Base-by-base conservation (phyloP, 768 basidiomycete genomes). In the Boletus tomentosulus region DNA sequence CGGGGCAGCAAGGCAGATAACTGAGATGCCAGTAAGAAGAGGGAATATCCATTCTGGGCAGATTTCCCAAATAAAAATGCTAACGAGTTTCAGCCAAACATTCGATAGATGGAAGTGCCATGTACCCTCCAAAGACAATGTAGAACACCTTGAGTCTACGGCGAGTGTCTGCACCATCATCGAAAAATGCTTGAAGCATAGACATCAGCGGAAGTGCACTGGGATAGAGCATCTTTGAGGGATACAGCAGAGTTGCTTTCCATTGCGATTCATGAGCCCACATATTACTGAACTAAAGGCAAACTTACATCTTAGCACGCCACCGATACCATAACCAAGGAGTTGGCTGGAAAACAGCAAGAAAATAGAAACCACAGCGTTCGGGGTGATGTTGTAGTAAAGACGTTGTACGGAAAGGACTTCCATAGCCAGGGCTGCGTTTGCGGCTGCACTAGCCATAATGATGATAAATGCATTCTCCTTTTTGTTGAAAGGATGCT, bases 401-500 rank as follows among this genome's bases (percentile, higher is more conserved):
- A 82, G 25, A 0, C 78, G 73, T 53, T 82, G 81, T 3, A 81
- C 80, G 0, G 80, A 78, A 42, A 83, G 66, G 6, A 82, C 73
- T 46, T 82, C 79, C 0, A 80, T 82, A 2, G 73, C 81, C 13
- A 82, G 71, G 4, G 81, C 80, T 0, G 77, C 74, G 43, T 76
- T 79, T 15, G 80, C 76, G 4, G 80, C 80, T 3, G 81, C 78
- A 53, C 76, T 74, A 22, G 81, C 61, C 81, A 82, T 82, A 52
- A 82, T 79, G 10, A 82, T 74, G 33, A 82, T 77, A 57, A 82
- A 80, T 0, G 79, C 78, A 62, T 79, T 78, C 61, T 83, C 81
- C 53, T 82, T 82, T 64, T 78, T 82, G 63, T 82, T 82, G 66
- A 81, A 82, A 3, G 81, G 78, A 25, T 77, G 74, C 80, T 81